Conservation (phyloP, 345 rosid species). For the Gossypium raimondii region DNA sequence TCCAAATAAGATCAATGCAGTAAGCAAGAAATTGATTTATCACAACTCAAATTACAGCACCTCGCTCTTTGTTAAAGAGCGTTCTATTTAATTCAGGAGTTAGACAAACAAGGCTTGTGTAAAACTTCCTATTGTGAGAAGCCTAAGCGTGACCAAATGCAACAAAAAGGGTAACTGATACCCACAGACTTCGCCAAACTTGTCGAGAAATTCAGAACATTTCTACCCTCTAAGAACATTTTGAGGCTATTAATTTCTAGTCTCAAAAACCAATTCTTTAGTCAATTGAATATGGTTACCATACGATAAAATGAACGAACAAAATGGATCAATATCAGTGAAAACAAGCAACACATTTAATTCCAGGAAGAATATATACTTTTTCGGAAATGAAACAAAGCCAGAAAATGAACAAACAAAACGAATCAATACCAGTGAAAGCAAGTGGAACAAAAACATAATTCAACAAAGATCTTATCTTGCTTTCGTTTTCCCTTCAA, state of each 20-base stretch:
- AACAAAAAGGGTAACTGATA: no score
- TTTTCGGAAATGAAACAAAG: background rate
- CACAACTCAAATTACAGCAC: background rate
- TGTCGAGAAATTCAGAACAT: no score
- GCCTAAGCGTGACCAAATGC: no score
- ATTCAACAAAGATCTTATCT: background rate
- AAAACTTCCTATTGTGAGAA: background rate
- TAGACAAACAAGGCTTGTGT: background rate
- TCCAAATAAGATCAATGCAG: background rate
- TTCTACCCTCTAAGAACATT: no score
- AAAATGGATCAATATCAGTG: background rate
- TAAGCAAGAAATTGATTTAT: background rate
- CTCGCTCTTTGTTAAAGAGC: background rate
- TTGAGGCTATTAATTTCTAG: no score
- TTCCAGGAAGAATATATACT: background rate
- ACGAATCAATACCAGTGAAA: background rate
- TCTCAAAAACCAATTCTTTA: no score
- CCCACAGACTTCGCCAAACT: no score
- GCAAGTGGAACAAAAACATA: background rate
- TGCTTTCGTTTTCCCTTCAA: background rate
- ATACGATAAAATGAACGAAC: background rate
- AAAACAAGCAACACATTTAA: background rate
- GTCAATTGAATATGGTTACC: no score
- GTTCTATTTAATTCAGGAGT: background rate
- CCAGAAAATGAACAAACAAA: background rate